These are phyloP conservation scores for Neurospora sp. DNA, from an alignment of 495 filamentous ascomycete species.

Conservation along the genomic window DNA sequence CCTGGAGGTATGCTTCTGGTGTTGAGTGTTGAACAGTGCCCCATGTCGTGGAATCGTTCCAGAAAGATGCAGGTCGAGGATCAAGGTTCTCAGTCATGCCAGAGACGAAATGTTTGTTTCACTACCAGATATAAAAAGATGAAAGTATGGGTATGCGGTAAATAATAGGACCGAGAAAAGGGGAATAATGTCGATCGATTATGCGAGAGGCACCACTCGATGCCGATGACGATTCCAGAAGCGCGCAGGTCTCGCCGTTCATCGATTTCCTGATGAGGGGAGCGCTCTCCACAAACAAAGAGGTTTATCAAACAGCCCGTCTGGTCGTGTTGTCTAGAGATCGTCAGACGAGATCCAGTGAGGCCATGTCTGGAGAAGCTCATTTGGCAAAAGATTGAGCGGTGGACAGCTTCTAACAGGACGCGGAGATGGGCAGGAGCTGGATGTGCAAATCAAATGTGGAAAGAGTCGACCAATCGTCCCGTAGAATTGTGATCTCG, in stretches of 20 bases:
- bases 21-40: not conserved
- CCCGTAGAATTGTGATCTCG: conserved; percentile 5
- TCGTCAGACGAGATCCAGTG: conserved; percentile 3
- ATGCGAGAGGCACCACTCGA: not conserved
- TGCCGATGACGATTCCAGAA: not conserved
- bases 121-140: not conserved
- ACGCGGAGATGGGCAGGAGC: not conserved
- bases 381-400: conserved; percentile 3
- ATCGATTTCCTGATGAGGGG: not conserved
- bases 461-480: conserved; percentile 6
- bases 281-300: not conserved
- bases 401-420: not conserved
- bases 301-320: not conserved
- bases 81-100: not conserved
- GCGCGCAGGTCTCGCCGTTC: not conserved
- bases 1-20: not conserved
- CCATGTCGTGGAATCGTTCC: not conserved
- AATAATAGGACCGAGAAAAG: not conserved
- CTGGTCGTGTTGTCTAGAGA: not conserved
- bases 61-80: not conserved
- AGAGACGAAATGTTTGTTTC: not conserved
- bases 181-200: not conserved
- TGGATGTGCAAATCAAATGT: not conserved
- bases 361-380: conserved; percentile 2
- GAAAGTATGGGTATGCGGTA: not conserved